Base-by-base conservation (phyloP, 176 grass and related monocot genomes). In the Carex cristatella region DNA sequence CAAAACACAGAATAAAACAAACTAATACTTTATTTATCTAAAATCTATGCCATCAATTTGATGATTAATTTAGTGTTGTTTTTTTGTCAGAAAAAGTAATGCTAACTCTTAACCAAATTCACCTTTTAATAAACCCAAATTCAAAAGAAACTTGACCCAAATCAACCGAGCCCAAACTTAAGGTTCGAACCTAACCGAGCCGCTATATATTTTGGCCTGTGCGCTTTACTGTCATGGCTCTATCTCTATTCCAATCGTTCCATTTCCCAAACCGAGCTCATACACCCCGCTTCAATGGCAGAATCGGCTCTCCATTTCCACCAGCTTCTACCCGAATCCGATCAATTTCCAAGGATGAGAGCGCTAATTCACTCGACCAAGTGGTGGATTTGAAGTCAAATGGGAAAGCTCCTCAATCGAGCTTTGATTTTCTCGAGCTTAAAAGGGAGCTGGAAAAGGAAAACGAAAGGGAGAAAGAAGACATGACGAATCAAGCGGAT, bases 351-450 rank as follows among this genome's bases (percentile, higher is more conserved):
- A 80, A 80, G 78, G 78, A 80, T 1, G 78, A 38, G 16, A 61
- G 53, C 78, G 54, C 56, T 10, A 80, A 80, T 23, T 61, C 78
- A 13, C 14, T 80, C 53, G 81, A 51, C 12, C 58, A 85, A 72
- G 58, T 30, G n/a, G 67, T 28, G 19, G 61, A 46, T 70, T 48
- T 88, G 76, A 78, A 79, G 18, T 80, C 78, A 31, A 60, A 80
- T 10, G 78, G 78, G 32, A 80, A 33, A 38, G 59, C 91, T 69
- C 53, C 82, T 48, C 82, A 88, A 48, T 97, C 94, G 59, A 90
- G 86, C 73, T 97, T 94, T 87, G 91, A 94, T 82, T 94, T 94
- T 84, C 88, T 97, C 70, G 89, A 89, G 40, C 85, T 97, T 79
- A 97, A 97, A 85, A 85, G 92, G 65, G 91, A 93, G 84, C 80